Percentiles rank a stretch among this genome's conserved stretches.
Evolutionary conservation across 208 protist species (phyloP).

Genomic region (Trypanosoma scelopori): DNA sequence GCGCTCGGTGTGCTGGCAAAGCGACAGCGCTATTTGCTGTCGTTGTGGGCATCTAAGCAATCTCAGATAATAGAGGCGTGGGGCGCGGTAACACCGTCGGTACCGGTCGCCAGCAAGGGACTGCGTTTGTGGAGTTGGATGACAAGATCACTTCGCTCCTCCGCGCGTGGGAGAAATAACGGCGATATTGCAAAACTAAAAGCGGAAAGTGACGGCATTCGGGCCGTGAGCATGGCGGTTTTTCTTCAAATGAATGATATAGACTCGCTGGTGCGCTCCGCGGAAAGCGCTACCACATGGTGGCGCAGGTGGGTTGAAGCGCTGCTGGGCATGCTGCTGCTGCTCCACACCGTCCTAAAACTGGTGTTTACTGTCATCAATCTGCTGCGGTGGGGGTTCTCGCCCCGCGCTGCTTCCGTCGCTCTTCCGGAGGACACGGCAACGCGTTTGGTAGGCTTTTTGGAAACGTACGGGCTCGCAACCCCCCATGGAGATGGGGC

Average conservation of each 20-base stretch:
- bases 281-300: conserved; percentile 45
- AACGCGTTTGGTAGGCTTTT: conserved; percentile 45
- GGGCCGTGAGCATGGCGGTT: conserved; percentile 52
- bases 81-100: neutral
- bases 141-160: conserved; percentile 19
- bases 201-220: conserved; percentile 49
- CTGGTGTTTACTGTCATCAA: conserved; percentile 43
- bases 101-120: neutral
- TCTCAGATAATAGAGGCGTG: conserved; percentile 44
- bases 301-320: conserved; percentile 51
- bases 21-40: conserved; percentile 62
- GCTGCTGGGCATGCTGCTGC: conserved; percentile 43
- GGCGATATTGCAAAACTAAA: conserved; percentile 28
- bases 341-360: conserved; percentile 58
- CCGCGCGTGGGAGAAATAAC: neutral
- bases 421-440: conserved; percentile 43
- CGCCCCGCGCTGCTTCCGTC: neutral
- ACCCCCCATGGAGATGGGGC: conserved; percentile 10
- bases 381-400: conserved; percentile 25
- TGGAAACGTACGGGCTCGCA: conserved; percentile 54
- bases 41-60: conserved; percentile 48
- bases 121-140: conserved; percentile 21
- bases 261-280: conserved; percentile 48
- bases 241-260: conserved; percentile 72
- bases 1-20: conserved; percentile 39